A percentile compares a stretch with the other conserved stretches of the same genome.
phyloP scores from a whole-genome alignment of 2,329 filamentous ascomycete species.

The Aspergillus sp. region DNA sequence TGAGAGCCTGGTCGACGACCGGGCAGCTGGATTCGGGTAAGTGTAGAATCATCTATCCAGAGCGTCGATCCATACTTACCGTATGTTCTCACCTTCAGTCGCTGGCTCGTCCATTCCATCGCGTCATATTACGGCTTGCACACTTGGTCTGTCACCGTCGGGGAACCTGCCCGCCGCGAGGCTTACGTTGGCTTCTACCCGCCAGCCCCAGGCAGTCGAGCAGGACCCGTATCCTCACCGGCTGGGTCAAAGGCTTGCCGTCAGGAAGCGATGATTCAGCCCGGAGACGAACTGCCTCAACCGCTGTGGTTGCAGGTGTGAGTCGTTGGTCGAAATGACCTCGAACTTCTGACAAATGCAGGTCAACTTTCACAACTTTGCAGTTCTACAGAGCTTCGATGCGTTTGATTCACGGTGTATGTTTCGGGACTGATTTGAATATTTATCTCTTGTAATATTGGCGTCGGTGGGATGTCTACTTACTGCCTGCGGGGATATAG shows the following conservation, averaged over 20 bases:
- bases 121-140: conserved; percentile 87
- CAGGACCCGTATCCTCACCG: conserved; percentile 29
- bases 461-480: too few relatives aligned
- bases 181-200: conserved; percentile 74
- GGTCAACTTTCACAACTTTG: neutral
- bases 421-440: neutral
- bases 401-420: neutral
- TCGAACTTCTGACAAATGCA: neutral
- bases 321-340: conserved; percentile 5
- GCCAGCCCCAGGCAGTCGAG: conserved; percentile 29
- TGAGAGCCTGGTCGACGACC: conserved; percentile 74
- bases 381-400: neutral
- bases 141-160: conserved; percentile 76
- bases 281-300: conserved; percentile 39
- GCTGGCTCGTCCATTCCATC: conserved; percentile 91
- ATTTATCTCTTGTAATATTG: neutral
- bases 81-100: conserved; percentile 50
- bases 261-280: conserved; percentile 31
- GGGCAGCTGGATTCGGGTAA: conserved; percentile 78
- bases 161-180: conserved; percentile 70
- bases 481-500: neutral
- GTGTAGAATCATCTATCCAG: conserved; percentile 35
- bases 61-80: conserved; percentile 18
- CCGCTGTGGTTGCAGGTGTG: conserved; percentile 43
- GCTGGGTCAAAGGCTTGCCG: conserved; percentile 26